Evolutionary conservation across 2,329 filamentous ascomycete species (phyloP).

Genomic region (Cladosporium halotolerans): DNA sequence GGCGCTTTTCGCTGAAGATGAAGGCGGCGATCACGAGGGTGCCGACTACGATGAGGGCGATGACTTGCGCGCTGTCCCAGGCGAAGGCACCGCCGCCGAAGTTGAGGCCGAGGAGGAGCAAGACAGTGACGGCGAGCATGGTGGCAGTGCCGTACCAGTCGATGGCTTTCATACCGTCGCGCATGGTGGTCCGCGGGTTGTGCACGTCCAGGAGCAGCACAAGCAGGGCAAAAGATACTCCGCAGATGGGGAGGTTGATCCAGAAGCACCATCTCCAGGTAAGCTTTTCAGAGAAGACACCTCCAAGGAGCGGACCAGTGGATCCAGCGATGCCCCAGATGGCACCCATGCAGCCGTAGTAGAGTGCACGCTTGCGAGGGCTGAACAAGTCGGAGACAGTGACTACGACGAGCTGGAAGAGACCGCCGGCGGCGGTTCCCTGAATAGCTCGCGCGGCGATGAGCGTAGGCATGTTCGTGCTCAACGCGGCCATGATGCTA

Average conservation of each 20-base stretch:
- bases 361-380: constrained; percentile 34
- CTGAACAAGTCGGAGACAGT: constrained; percentile 52
- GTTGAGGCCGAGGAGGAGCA: constrained; percentile 49
- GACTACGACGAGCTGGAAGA: constrained; percentile 48
- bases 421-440: constrained; percentile 48
- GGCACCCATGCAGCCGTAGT: constrained; percentile 46
- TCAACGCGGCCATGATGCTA: constrained; percentile 46
- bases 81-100: constrained; percentile 49
- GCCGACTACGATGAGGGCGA: constrained; percentile 50
- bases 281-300: constrained; percentile 41
- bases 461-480: constrained; percentile 45
- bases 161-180: constrained; percentile 44
- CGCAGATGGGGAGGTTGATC: constrained; percentile 50
- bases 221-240: constrained; percentile 44
- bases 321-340: constrained; percentile 52
- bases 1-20: constrained; percentile 62
- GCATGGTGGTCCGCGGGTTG: constrained; percentile 46
- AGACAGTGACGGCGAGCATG: constrained; percentile 45
- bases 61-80: constrained; percentile 50
- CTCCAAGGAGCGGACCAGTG: constrained; percentile 49
- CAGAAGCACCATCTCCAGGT: constrained; percentile 52
- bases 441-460: constrained; percentile 50
- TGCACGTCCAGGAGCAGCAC: constrained; percentile 50
- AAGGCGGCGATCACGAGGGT: constrained; percentile 55
- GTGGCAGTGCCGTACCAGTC: constrained; percentile 51